A percentile compares a stretch with the other conserved stretches of the same genome.
Conservation (phyloP, 164 flowering plant genomes). For the Tetracentron sinense region DNA sequence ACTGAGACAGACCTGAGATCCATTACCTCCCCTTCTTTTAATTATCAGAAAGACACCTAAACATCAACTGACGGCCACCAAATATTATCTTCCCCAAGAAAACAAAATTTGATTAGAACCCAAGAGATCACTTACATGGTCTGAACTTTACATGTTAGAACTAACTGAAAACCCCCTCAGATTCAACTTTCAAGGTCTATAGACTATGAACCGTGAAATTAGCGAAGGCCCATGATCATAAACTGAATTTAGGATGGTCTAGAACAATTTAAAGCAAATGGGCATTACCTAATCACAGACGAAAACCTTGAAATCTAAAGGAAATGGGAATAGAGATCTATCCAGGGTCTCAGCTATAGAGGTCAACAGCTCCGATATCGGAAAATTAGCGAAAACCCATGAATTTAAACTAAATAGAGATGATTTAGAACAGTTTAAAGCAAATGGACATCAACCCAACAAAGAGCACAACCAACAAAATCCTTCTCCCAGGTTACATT, state of each 20-base stretch:
- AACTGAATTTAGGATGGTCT: constrained; percentile 12
- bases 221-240: constrained; percentile 32
- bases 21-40: too few species aligned
- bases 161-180: background rate
- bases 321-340: background rate
- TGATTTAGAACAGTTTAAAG: constrained; percentile 20
- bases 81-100: constrained; percentile 1
- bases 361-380: background rate
- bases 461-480: background rate
- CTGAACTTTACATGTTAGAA: constrained; percentile 4
- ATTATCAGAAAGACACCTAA: background rate
- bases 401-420: constrained; percentile 10
- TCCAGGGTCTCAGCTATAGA: background rate
- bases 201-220: constrained; percentile 10
- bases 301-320: constrained; percentile 11
- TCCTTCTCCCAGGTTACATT: constrained; percentile 33
- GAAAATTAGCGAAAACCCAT: constrained; percentile 47
- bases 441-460: constrained; percentile 33
- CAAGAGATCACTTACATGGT: constrained; percentile 35
- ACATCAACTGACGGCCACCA: constrained; percentile 20
- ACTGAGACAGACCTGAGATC: constrained; percentile 27
- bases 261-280: constrained; percentile 30
- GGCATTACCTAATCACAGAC: constrained; percentile 21
- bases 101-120: constrained; percentile 14
- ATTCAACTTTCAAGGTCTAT: background rate